Base-by-base conservation (phyloP, 2,329 filamentous ascomycete species). In the Phymatotrichopsis omnivora region DNA sequence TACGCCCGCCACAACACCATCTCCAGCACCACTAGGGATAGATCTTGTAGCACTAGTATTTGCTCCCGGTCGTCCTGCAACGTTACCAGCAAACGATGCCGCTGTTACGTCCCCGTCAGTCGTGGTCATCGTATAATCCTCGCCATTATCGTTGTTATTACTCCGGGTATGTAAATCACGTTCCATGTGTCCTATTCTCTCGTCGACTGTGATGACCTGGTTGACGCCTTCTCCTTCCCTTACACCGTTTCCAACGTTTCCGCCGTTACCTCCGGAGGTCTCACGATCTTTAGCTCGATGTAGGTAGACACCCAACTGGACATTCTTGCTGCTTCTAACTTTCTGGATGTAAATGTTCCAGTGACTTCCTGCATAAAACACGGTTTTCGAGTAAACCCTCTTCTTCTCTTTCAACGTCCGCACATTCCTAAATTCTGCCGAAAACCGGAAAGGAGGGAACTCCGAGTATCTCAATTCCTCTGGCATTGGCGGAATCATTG, bases 271-370 rank as follows among this genome's bases (percentile, higher is more conserved):
- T 64, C 49, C 73, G 66, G 62, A 61, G 11, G 63, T 64, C 42
- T 75, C 70, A 19, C 68, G 65, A 47, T 75, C 72, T 55, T 75
- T 75, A 5, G 71, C 72, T 32, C 73, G 69, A 55, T 76, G 73
- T 3, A 76, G 63, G 51, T 76, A 76, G 4, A 76, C 73, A 11
- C 73, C 73, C 1, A 76, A 64, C 54, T 76, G 73, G 8, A 72
- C 69, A 42, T 67, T 71, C 52, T 74, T 73, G 2, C 67, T 65
- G 1, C 69, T 71, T 7, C 69, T 67, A 2, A 75, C 69, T 49
- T 75, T 74, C 54, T 76, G 73, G 8, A 76, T 74, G 58, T 76
- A 76, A n/a, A 76, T 71, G 53, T 76, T 76, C 73, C 73, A 76
- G 12, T 74, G 61, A 14, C 67, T 71, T 2, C 73, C 73, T 3